These are phyloP conservation scores for Cucurbita ficifolia DNA, from an alignment of 306 rosid species.

Conservation along the genomic window DNA sequence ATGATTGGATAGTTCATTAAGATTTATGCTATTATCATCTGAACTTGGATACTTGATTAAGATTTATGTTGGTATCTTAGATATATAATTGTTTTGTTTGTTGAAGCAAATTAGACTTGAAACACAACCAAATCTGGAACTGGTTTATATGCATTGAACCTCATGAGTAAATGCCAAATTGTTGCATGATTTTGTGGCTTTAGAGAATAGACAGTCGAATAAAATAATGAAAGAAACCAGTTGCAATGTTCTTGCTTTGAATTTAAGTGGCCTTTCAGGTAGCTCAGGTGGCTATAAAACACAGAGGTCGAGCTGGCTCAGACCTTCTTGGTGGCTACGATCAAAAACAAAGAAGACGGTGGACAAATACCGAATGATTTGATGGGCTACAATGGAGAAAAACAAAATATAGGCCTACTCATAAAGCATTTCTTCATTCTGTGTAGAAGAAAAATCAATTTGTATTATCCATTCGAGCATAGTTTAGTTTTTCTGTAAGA, in stretches of 20 bases:
- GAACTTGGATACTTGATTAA: background rate
- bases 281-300: background rate
- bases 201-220: background rate
- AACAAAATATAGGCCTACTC: background rate
- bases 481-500: too few species aligned
- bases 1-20: background rate
- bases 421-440: too few species aligned
- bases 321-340: background rate
- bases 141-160: background rate
- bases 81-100: background rate
- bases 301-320: background rate
- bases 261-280: background rate
- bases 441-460: background rate
- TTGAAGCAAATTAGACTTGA: background rate
- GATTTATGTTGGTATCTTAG: background rate
- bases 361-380: background rate
- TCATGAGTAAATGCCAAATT: background rate
- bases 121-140: background rate
- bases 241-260: background rate
- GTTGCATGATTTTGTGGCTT: background rate
- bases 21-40: background rate
- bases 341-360: background rate
- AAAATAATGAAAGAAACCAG: background rate
- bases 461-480: too few species aligned
- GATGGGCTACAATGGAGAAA: conserved; percentile 16